Evolutionary conservation across 2,329 filamentous ascomycete species (phyloP), one percentile per base, ranked within the genome.

Genomic region (Trichoderma oligosporum): DNA sequence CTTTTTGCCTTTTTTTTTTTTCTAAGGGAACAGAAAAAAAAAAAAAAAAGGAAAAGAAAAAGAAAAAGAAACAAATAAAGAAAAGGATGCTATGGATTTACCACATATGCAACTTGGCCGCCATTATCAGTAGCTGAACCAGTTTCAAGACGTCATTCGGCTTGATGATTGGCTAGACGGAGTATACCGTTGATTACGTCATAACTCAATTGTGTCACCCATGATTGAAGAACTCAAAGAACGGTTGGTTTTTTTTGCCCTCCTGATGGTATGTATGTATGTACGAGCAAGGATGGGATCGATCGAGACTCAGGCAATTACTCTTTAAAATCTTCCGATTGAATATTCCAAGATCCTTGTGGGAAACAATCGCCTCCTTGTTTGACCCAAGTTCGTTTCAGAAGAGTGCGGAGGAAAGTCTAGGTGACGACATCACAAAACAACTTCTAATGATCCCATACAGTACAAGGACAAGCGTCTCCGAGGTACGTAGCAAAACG

Each of bases 181-280:
- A 57, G 16, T 11, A 22, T 45, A 33, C 16, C 46, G 24, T 27
- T 52, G 55, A 52, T 57, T 57, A 57, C 55, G 55, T 57, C 55
- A 57, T 44, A 22, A 25, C n/a, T 20, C 2, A 20, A 46, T 35
- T 31, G 55, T 57, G 38, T 49, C 46, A 57, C 53, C 20, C 38
- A 20, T 18, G 54, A 44, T 18, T 12, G 45, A 35, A 20, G 31
- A 51, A 9, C 11, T 16, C 41, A 27, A 31, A 31, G n/a, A n/a
- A n/a, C n/a, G n/a, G n/a, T n/a, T n/a, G n/a, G n/a, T n/a, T n/a
- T n/a, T n/a, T n/a, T n/a, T n/a, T n/a, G n/a, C n/a, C n/a, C n/a
- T n/a, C n/a, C n/a, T n/a, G n/a, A n/a, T n/a, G n/a, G n/a, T n/a
- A n/a, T n/a, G n/a, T n/a, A n/a, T n/a, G n/a, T n/a, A n/a, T n/a